Percentiles rank a stretch among this genome's conserved stretches.
Conservation (phyloP, 176 grass and related monocot species). For the bread wheat (Triticum aestivum) region IWGSC_CS_RefSeq_v2.1 NC_057811.1:453320315-453320814, state of each 20-base stretch:
- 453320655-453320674: constrained; percentile 2
- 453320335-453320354: not conserved
- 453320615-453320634: not conserved
- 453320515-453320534: constrained; percentile 65
- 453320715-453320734: constrained; percentile 17
- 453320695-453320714: constrained; percentile 7
- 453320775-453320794: constrained; percentile 90
- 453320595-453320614: not conserved
- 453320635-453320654: not conserved
- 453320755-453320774: constrained; percentile 67
- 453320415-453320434: constrained; percentile 24
- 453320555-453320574: constrained; percentile 11
- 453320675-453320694: not conserved
- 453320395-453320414: constrained; percentile 22
- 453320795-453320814: constrained; percentile 84
- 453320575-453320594: constrained; percentile 15
- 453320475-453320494: constrained; percentile 67
- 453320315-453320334: not conserved
- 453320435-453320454: constrained; percentile 40
- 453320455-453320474: constrained; percentile 94
- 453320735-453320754: constrained; percentile 55
- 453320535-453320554: constrained; percentile 47
- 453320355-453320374: constrained; percentile 2
- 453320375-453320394: constrained; percentile 12
- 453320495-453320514: constrained; percentile 88